These are phyloP conservation scores for Cucurbita argyrosperma DNA, from an alignment of 306 rosid genomes.

Conservation along the genomic window DNA sequence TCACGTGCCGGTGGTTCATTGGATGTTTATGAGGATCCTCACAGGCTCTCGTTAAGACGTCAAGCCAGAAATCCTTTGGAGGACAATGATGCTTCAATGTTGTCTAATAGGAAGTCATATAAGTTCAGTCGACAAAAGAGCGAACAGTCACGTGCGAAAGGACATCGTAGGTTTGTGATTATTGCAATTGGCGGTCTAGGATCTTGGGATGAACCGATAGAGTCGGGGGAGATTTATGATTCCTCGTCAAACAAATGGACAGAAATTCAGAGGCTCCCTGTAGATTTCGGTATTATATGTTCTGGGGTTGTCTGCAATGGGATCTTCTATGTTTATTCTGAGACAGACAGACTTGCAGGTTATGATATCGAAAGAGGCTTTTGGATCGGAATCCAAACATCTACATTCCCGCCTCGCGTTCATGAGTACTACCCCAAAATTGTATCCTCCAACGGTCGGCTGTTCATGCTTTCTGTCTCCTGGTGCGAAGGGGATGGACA, in stretches of 20 bases:
- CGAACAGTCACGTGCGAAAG: slow-evolving; percentile 47
- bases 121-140: slow-evolving; percentile 56
- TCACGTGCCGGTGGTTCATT: slow-evolving; percentile 37
- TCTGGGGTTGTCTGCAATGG: slow-evolving; percentile 82
- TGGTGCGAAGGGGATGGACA: slow-evolving; percentile 99
- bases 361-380: slow-evolving; percentile 69
- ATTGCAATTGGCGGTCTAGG: slow-evolving; percentile 89
- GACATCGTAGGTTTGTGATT: slow-evolving; percentile 54
- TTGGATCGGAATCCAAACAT: slow-evolving; percentile 69
- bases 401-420: slow-evolving; percentile 60
- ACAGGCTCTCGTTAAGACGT: slow-evolving; percentile 78
- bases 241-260: slow-evolving; percentile 76
- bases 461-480: slow-evolving; percentile 78
- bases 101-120: slow-evolving; percentile 48
- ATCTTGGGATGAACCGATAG: slow-evolving; percentile 92
- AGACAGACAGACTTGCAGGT: slow-evolving; percentile 75
- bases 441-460: slow-evolving; percentile 54
- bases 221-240: slow-evolving; percentile 91
- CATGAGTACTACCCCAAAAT: slow-evolving; percentile 86
- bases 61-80: slow-evolving; percentile 45
- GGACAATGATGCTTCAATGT: slow-evolving; percentile 40
- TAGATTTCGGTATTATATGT: slow-evolving; percentile 62
- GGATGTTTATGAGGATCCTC: slow-evolving; percentile 97
- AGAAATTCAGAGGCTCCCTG: slow-evolving; percentile 68
- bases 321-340: slow-evolving; percentile 84